These are phyloP conservation scores for Madurella fahalii DNA, from an alignment of 2,329 filamentous ascomycete species.

Conservation along the genomic window DNA sequence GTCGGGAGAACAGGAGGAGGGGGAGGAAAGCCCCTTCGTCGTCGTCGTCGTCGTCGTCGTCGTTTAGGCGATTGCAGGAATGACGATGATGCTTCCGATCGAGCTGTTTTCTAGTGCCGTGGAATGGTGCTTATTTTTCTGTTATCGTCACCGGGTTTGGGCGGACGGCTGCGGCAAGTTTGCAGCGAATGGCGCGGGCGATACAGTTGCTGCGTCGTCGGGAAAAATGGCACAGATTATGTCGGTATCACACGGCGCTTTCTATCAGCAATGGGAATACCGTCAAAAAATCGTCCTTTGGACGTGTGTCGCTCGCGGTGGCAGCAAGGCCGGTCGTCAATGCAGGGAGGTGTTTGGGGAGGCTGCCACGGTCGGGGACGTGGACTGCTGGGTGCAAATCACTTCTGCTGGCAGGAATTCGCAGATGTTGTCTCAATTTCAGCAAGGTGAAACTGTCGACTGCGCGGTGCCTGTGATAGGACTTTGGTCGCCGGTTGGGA, in stretches of 20 bases:
- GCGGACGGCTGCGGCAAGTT: constrained; percentile 14
- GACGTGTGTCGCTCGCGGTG: constrained; percentile 19
- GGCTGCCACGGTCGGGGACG: constrained; percentile 23
- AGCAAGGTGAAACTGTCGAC: constrained; percentile 12
- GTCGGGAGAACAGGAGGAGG: constrained; percentile 9
- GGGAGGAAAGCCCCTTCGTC: constrained; percentile 31
- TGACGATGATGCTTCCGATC: background rate
- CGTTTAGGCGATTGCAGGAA: constrained; percentile 5
- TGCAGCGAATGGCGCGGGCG: constrained; percentile 12
- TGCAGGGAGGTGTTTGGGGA: constrained; percentile 14
- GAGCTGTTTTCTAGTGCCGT: constrained; percentile 11
- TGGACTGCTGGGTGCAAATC: constrained; percentile 20
- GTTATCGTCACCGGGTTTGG: constrained; percentile 24
- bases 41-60: constrained; percentile 11
- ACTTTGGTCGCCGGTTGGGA: constrained; percentile 22
- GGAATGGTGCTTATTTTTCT: constrained; percentile 11
- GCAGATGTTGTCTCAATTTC: constrained; percentile 20
- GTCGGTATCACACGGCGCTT: constrained; percentile 14
- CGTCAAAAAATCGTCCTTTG: constrained; percentile 11
- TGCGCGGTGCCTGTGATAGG: constrained; percentile 18
- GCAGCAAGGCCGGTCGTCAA: constrained; percentile 20
- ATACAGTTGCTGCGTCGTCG: constrained; percentile 12
- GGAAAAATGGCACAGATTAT: constrained; percentile 12
- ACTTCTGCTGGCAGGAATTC: constrained; percentile 22
- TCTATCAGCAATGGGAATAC: constrained; percentile 14